These are phyloP conservation scores for Limtongozyma cylindracea DNA, from an alignment of 805 yeast genomes.

Conservation along the genomic window DNA sequence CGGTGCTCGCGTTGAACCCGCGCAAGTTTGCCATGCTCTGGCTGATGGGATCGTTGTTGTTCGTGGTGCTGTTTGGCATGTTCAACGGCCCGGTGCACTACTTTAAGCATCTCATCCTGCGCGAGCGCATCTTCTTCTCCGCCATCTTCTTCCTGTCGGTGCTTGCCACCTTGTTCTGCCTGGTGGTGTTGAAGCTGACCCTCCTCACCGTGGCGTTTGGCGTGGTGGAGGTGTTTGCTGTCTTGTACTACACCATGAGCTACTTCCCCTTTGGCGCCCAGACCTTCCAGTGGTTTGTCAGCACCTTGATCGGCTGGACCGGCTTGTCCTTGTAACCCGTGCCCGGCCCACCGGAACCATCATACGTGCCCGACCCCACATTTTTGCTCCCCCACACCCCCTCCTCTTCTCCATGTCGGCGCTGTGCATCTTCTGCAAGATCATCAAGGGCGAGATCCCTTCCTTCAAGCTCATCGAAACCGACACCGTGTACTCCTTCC, in stretches of 20 bases:
- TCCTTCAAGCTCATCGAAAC: slow-evolving; percentile 79
- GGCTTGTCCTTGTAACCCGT: no score
- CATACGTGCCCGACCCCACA: no score
- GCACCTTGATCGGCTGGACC: slow-evolving; percentile 16
- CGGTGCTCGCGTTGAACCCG: slow-evolving; percentile 6
- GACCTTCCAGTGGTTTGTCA: slow-evolving; percentile 26
- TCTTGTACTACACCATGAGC: slow-evolving; percentile 72
- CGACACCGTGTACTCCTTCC: slow-evolving; percentile 53
- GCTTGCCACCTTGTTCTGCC: slow-evolving; percentile 50
- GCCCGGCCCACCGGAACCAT: no score
- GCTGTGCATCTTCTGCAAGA: slow-evolving; percentile 78
- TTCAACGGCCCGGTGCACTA: slow-evolving; percentile 84
- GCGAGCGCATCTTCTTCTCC: slow-evolving; percentile 60
- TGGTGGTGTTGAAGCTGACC: slow-evolving; percentile 42
- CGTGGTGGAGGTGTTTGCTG: slow-evolving; percentile 57
- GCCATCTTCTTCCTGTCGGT: slow-evolving; percentile 63
- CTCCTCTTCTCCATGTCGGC: no score
- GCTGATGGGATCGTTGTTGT: slow-evolving; percentile 77
- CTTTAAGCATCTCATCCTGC: slow-evolving; percentile 43
- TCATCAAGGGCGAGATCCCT: slow-evolving; percentile 90
- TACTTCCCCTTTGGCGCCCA: slow-evolving; percentile 93
- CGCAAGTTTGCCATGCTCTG: slow-evolving; percentile 65
- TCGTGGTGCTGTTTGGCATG: slow-evolving; percentile 74
- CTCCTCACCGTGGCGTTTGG: slow-evolving; percentile 56
- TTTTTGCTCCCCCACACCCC: no score